Percentiles rank a stretch among this genome's conserved stretches.
Evolutionary conservation across 331 rosid species (phyloP).

Genomic region (Pyracantha coccinea): DNA sequence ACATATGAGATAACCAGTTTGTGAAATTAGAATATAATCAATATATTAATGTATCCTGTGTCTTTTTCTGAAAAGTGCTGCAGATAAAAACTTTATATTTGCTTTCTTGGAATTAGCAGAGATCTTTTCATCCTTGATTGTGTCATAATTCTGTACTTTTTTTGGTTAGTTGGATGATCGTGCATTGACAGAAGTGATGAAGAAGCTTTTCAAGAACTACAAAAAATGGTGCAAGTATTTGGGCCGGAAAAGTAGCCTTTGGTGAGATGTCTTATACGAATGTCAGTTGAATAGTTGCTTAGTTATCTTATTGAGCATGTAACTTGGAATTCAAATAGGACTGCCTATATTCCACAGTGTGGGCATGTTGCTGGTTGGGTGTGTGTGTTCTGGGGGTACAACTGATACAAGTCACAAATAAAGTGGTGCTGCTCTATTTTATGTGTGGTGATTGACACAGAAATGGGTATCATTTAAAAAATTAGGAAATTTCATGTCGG

Average conservation of each 20-base stretch:
- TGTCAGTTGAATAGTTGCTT: not conserved
- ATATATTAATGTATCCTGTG: not conserved
- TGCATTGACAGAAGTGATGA: slow-evolving; percentile 94
- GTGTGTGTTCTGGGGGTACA: not conserved
- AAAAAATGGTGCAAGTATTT: slow-evolving; percentile 98
- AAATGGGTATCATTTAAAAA: not conserved
- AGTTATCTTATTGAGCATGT: not conserved
- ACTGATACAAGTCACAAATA: not conserved
- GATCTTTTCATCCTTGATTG: not conserved
- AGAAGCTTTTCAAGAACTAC: slow-evolving; percentile 95
- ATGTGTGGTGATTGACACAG: not conserved
- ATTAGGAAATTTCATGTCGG: not conserved
- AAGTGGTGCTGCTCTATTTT: not conserved
- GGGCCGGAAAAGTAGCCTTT: slow-evolving; percentile 96
- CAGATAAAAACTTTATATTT: not conserved
- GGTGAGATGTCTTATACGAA: slow-evolving; percentile 40
- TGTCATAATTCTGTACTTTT: slow-evolving; percentile 23
- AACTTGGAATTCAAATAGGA: not conserved
- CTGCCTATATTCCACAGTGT: not conserved
- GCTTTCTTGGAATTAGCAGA: not conserved
- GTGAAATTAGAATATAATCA: not conserved
- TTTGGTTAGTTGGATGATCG: slow-evolving; percentile 85
- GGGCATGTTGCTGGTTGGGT: not conserved
- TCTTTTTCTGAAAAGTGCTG: not conserved
- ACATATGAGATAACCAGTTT: not conserved